Percentiles rank a stretch among this genome's conserved stretches.
Evolutionary conservation across 441 rosid species (phyloP).

Genomic region (Erodium texanum): DNA sequence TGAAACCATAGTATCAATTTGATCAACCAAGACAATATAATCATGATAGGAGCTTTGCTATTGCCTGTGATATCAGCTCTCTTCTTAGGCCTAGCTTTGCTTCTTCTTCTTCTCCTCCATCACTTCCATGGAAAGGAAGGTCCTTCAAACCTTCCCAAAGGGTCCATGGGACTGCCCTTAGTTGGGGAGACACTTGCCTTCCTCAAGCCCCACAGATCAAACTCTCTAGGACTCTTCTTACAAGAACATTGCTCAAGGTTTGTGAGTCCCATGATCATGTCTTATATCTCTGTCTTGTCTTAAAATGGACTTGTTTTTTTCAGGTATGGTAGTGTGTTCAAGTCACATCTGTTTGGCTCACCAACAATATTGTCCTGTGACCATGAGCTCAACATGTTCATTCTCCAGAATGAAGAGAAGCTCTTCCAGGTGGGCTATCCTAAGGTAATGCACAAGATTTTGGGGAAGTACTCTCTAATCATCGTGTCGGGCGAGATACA

Average conservation of each 20-base stretch:
- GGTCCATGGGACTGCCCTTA: constrained; percentile 77
- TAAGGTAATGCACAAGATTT: constrained; percentile 62
- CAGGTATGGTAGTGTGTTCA: constrained; percentile 76
- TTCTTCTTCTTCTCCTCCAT: constrained; percentile 21
- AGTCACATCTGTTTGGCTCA: constrained; percentile 67
- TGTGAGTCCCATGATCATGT: too few relatives aligned
- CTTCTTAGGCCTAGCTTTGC: constrained; percentile 27
- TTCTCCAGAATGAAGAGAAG: constrained; percentile 78
- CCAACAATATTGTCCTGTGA: constrained; percentile 83
- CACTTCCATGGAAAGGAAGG: constrained; percentile 13
- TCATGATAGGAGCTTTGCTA: background rate
- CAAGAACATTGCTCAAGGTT: constrained; percentile 55
- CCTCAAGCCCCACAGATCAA: constrained; percentile 69
- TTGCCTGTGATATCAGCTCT: constrained; percentile 13
- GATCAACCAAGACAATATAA: too few relatives aligned
- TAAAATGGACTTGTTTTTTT: background rate
- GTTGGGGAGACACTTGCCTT: constrained; percentile 61
- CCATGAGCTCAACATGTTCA: constrained; percentile 57
- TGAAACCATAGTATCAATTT: background rate
- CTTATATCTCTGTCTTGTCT: too few relatives aligned
- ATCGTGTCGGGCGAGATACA: constrained; percentile 53
- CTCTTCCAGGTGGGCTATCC: constrained; percentile 62
- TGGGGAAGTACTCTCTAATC: constrained; percentile 53
- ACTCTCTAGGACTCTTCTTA: constrained; percentile 54
- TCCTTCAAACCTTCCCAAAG: constrained; percentile 33